Conservation (phyloP, 2,329 filamentous ascomycete genomes). For the Penicillium paneum region DNA sequence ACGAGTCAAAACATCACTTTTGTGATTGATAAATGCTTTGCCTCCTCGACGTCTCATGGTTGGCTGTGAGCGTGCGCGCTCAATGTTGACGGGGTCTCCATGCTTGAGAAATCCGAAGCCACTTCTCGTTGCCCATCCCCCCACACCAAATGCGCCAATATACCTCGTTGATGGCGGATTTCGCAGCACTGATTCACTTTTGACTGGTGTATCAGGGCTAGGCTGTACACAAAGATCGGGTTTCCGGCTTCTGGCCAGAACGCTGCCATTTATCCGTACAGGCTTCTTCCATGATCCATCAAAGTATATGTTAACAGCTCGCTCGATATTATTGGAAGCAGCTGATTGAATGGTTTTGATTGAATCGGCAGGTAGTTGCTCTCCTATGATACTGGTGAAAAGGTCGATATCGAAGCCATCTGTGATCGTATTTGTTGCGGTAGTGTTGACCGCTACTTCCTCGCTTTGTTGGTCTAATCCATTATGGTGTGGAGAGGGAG, state of each 20-base stretch:
- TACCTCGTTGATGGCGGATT: conserved; percentile 62
- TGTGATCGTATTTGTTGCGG: not conserved
- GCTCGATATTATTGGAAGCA: conserved; percentile 55
- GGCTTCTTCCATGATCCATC: conserved; percentile 59
- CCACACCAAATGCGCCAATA: conserved; percentile 85
- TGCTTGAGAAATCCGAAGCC: conserved; percentile 72
- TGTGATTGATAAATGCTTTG: conserved; percentile 53
- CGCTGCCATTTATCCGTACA: conserved; percentile 4
- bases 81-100: conserved; percentile 79
- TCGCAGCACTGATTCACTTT: conserved; percentile 13
- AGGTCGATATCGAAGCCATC: conserved; percentile 53
- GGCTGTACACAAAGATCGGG: conserved; percentile 5
- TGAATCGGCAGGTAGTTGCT: conserved; percentile 45
- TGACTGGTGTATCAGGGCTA: not conserved
- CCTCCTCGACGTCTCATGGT: conserved; percentile 48
- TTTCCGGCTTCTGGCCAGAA: conserved; percentile 8
- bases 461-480: not conserved
- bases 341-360: conserved; percentile 49
- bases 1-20: conserved; percentile 82
- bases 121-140: conserved; percentile 87
- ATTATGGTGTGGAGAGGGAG: not conserved
- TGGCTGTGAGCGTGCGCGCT: conserved; percentile 73
- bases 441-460: not conserved
- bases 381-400: conserved; percentile 59
- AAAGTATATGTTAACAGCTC: conserved; percentile 62